Percentiles rank a stretch among this genome's conserved stretches.
phyloP scores from a whole-genome alignment of 257 asterid species.

The Ocimum tenuiflorum region DNA sequence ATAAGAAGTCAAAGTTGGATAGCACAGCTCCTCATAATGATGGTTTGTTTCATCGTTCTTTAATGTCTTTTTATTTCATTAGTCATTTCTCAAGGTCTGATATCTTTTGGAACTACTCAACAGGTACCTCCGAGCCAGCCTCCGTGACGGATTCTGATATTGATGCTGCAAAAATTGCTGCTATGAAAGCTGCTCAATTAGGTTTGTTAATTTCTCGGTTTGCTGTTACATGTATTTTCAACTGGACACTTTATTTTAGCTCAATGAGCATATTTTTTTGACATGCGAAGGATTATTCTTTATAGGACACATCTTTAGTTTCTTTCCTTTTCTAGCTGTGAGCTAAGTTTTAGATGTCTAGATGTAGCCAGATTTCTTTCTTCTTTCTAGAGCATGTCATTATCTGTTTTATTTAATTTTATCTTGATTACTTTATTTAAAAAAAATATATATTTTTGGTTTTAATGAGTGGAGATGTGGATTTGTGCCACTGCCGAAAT shows the following conservation, averaged over 20 bases:
- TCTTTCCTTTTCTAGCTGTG: neutral
- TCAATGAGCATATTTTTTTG: neutral
- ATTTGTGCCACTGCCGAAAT: neutral
- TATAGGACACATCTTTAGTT: neutral
- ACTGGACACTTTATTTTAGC: neutral
- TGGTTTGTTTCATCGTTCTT: conserved; percentile 29
- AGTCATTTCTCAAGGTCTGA: neutral
- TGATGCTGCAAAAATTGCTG: conserved; percentile 89
- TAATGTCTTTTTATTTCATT: neutral
- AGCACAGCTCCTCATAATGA: conserved; percentile 26
- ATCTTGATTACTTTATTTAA: neutral
- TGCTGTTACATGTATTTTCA: neutral
- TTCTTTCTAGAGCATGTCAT: neutral
- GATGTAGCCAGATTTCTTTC: neutral
- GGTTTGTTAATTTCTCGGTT: conserved; percentile 34
- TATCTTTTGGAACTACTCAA: conserved; percentile 9
- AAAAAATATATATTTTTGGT: neutral
- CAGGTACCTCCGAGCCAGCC: conserved; percentile 48
- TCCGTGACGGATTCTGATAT: conserved; percentile 69
- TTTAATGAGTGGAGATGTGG: neutral
- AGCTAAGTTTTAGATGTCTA: neutral
- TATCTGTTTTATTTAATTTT: neutral
- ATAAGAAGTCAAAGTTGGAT: conserved; percentile 55
- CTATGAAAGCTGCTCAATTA: conserved; percentile 93
- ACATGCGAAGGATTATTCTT: neutral